Base-by-base conservation (phyloP, 768 basidiomycete species). In the Sarcomyxa edulis region DNA sequence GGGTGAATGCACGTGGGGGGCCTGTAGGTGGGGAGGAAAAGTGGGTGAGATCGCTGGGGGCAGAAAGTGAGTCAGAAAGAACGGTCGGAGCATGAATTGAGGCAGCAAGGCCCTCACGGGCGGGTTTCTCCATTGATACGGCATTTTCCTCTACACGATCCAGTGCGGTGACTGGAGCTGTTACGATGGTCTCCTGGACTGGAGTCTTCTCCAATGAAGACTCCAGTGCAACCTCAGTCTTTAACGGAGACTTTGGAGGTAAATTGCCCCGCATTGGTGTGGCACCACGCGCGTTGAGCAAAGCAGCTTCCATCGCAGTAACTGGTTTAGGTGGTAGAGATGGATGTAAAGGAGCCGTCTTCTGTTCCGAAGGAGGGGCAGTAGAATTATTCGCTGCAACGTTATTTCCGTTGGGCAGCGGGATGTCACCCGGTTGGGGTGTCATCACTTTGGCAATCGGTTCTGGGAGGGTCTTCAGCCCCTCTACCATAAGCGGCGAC, bases 401-500 rank as follows among this genome's bases (percentile, higher is more conserved):
- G n/a, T n/a, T n/a, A n/a, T n/a, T n/a, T n/a, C n/a, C 11, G 32
- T 32, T n/a, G 26, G 19, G 12, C 32, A 26, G 25, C 24, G 23
- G 25, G 44, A 39, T 33, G n/a, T n/a, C n/a, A n/a, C n/a, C n/a
- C n/a, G 26, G 46, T 30, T 45, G 48, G 3, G 48, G 48, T 14
- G 44, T 50, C 23, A 48, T 42, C 24, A 48, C 37, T 26, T 57
- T 51, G 6, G 42, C 40, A 42, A 55, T 39, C 43, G 69, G 58
- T 39, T 78, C 71, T 24, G 84, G 72, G 5, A 86, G 59, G 11
- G 81, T 70, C 50, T 62, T 76, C 32, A 85, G 63, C 20, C 78
- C 69, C 46, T 77, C 80, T 35, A 75, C 73, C 15, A 81, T 66
- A 38, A 85, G 81, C 1, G 84, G 83, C 3, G 84, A 84, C 32